Conservation (phyloP, 2,329 filamentous ascomycete species). For the Elsinoe perseae region DNA sequence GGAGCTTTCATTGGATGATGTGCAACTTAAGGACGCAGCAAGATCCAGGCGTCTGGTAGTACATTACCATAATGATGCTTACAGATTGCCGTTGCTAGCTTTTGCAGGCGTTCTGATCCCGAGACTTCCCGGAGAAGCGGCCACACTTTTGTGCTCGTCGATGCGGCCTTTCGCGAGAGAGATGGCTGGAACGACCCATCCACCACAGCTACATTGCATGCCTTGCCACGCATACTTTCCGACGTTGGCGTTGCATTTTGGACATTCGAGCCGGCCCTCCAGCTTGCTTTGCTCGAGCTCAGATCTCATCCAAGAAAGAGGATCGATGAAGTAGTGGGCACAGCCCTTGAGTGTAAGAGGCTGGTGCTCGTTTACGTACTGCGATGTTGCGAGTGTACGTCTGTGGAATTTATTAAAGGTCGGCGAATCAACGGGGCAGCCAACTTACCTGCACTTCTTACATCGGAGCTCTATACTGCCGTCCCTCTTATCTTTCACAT, state of each 20-base stretch:
- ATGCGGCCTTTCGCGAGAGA: slow-evolving; percentile 74
- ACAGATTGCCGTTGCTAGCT: slow-evolving; percentile 20
- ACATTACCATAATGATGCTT: background rate
- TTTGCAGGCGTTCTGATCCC: slow-evolving; percentile 31
- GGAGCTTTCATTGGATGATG: no score
- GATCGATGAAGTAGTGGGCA: slow-evolving; percentile 83
- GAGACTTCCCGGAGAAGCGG: slow-evolving; percentile 20
- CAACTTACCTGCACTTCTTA: slow-evolving; percentile 72
- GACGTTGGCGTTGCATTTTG: slow-evolving; percentile 74
- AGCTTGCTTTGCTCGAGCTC: slow-evolving; percentile 75
- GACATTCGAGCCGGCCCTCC: slow-evolving; percentile 78
- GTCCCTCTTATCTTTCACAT: slow-evolving; percentile 33
- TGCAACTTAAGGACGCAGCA: no score
- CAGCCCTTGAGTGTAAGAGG: slow-evolving; percentile 45
- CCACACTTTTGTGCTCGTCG: slow-evolving; percentile 50
- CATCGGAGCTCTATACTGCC: slow-evolving; percentile 63
- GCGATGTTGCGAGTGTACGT: slow-evolving; percentile 54
- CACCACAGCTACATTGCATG: slow-evolving; percentile 80
- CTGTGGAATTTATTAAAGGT: slow-evolving; percentile 30
- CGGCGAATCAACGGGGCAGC: no score
- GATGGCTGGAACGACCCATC: slow-evolving; percentile 87
- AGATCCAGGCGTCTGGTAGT: background rate
- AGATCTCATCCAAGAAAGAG: slow-evolving; percentile 87
- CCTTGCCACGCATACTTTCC: slow-evolving; percentile 97
- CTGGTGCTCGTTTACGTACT: slow-evolving; percentile 60